Conservation (phyloP, 306 rosid genomes). For the Castanopsis chinensis region DNA sequence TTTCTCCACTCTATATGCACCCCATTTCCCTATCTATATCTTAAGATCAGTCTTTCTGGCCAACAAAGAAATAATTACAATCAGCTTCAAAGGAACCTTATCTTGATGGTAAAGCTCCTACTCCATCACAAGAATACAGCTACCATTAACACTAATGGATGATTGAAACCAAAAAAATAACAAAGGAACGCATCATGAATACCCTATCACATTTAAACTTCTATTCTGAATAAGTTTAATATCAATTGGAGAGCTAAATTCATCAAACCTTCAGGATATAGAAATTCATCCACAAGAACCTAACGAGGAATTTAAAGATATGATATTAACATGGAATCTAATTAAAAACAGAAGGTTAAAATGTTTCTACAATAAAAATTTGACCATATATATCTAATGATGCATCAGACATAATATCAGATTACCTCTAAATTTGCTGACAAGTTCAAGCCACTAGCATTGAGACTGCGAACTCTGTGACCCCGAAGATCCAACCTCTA, state of each 20-base stretch:
- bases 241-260: background rate
- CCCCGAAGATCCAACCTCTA: constrained; percentile 99
- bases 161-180: background rate
- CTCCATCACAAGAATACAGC: background rate
- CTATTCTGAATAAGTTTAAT: background rate
- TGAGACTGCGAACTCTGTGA: constrained; percentile 90
- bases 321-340: background rate
- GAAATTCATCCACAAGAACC: background rate
- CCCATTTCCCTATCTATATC: background rate
- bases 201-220: background rate
- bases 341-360: background rate
- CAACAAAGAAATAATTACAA: background rate
- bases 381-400: constrained; percentile 2
- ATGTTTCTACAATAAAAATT: constrained; percentile 5
- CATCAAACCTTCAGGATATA: background rate
- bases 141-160: background rate
- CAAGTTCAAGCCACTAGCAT: constrained; percentile 85
- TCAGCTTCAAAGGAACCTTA: background rate
- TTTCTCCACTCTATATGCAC: background rate
- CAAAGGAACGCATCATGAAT: background rate
- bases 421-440: constrained; percentile 92
- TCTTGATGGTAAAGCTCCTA: background rate
- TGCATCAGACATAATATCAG: constrained; percentile 3
- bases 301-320: background rate
- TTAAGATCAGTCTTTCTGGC: background rate